Evolutionary conservation across 1,284 basidiomycete genomes (phyloP).

Genomic region (Trametes sp.): DNA sequence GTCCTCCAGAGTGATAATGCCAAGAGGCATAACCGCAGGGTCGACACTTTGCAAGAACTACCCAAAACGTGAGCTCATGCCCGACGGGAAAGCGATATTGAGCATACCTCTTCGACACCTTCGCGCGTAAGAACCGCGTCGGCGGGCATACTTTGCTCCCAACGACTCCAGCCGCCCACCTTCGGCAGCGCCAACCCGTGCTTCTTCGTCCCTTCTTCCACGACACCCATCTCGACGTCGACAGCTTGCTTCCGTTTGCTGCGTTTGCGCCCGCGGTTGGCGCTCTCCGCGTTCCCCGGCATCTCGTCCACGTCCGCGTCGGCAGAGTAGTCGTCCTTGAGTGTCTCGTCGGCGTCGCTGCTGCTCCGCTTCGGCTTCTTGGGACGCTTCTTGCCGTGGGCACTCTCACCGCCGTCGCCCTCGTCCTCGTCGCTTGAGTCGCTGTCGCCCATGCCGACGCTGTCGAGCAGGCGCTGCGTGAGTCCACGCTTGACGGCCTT

Average conservation of each 20-base stretch:
- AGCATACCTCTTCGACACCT: slow-evolving; percentile 67
- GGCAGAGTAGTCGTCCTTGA: slow-evolving; percentile 40
- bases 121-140: slow-evolving; percentile 81
- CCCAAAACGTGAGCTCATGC: neutral
- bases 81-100: neutral
- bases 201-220: slow-evolving; percentile 46
- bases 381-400: slow-evolving; percentile 33
- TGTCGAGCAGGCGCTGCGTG: slow-evolving; percentile 71
- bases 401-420: slow-evolving; percentile 41
- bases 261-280: slow-evolving; percentile 35
- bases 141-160: slow-evolving; percentile 85
- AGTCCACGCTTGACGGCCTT: slow-evolving; percentile 73
- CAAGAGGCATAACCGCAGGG: slow-evolving; percentile 80
- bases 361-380: slow-evolving; percentile 40
- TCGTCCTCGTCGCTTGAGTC: slow-evolving; percentile 51
- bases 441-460: slow-evolving; percentile 70
- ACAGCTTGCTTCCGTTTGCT: slow-evolving; percentile 31
- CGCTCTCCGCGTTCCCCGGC: slow-evolving; percentile 13
- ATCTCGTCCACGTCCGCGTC: slow-evolving; percentile 42
- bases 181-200: slow-evolving; percentile 50
- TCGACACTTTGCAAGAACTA: slow-evolving; percentile 81
- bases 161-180: slow-evolving; percentile 41
- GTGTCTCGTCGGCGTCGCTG: slow-evolving; percentile 44
- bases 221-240: slow-evolving; percentile 51
- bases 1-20: slow-evolving; percentile 94